Base-by-base conservation (phyloP, 176 grass and related monocot species). In the Zoysia pacifica region DNA sequence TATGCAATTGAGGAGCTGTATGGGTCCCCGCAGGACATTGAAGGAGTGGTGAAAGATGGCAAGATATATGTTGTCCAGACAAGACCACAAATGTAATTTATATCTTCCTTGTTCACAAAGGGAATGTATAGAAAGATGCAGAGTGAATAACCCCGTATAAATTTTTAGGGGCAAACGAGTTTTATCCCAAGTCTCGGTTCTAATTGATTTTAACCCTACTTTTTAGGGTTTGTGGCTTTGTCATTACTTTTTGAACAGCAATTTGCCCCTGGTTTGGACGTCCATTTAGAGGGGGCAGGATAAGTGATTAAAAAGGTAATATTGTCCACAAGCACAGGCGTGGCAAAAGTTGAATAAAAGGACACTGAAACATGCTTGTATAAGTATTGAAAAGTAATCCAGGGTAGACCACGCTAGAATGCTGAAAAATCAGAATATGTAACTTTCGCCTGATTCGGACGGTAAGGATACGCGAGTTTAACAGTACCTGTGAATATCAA, bases 41-140 rank as follows among this genome's bases (percentile, higher is more conserved):
- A 98, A 79, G 95, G 95, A 62, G 90, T 79, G 40, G 92, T 98
- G 58, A 98, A 93, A 89, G 90, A 91, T 73, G 92, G 90, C 16
- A 89, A 87, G 58, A 91, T 98, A 55, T 98, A 87, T 64, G 86
- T 98, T 18, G 95, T 98, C 13, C 95, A 98, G 77, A 98, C 95
- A 61, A 91, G 95, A 83, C 88, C 90, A 80, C 95, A 98, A 75
- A 94, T 98, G 92, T 94, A 87, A 87, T 52, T 58, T 67, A 38
- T 81, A 36, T 36, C 59, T 36, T 36, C 59, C 59, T 62, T 11
- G 20, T 2, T 62, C 36, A 62, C 2, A 11, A 62, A 62, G 59
- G n/a, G 7, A 62, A 4, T 36, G 9, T 11, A 62, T 11, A 62
- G 59, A 36, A 36, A 11, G 59, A 62, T 3, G 2, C 20, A 10